Conservation (phyloP, 768 basidiomycete species). For the Trametes cingulata region DNA sequence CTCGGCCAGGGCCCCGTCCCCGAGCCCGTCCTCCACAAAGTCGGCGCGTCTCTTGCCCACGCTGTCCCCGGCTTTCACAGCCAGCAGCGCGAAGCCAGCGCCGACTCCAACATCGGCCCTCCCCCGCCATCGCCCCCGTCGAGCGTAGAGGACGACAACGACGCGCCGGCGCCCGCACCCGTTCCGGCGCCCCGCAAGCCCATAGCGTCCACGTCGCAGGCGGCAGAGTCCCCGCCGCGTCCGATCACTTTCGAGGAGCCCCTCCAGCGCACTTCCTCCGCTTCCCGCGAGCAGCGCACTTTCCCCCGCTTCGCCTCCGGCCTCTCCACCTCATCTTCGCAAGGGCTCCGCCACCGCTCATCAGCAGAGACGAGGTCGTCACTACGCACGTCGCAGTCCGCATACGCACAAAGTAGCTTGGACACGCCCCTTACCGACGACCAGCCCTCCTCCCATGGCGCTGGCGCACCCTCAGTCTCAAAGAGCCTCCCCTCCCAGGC, state of each 20-base stretch:
- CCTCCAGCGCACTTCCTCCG: conserved; percentile 33
- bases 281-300: conserved; percentile 30
- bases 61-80: conserved; percentile 7
- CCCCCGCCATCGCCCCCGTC: conserved; percentile 58
- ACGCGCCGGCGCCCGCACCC: conserved; percentile 8
- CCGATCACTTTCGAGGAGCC: conserved; percentile 39
- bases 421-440: conserved; percentile 29
- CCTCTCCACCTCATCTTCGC: too few species aligned
- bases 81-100: conserved; percentile 16
- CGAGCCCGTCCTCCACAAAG: conserved; percentile 37
- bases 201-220: conserved; percentile 25
- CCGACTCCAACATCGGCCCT: conserved; percentile 44
- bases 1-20: conserved; percentile 41
- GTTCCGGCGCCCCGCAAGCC: not conserved
- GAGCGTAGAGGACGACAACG: conserved; percentile 35
- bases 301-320: conserved; percentile 26
- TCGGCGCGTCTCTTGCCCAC: conserved; percentile 34
- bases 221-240: conserved; percentile 15
- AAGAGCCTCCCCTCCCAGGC: conserved; percentile 15
- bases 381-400: conserved; percentile 32
- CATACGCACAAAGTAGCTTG: conserved; percentile 21
- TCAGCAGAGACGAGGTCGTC: conserved; percentile 53
- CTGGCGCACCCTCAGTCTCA: conserved; percentile 24
- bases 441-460: conserved; percentile 26
- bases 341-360: conserved; percentile 44